Conservation (phyloP, 345 rosid species). For the Luvunga scandens region DNA sequence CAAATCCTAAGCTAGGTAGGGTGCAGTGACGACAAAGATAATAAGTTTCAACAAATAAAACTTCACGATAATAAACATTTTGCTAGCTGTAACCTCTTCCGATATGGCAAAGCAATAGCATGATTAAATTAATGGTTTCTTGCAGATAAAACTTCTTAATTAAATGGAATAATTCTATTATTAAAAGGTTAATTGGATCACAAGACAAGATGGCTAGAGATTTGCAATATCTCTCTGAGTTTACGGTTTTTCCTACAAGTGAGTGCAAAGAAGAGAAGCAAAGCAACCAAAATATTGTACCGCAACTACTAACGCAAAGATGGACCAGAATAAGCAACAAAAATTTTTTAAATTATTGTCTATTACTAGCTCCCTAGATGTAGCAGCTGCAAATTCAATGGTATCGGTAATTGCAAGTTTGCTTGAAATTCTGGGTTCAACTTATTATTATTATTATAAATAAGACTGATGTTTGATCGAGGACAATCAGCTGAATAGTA, state of each 20-base stretch:
- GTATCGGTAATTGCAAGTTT: conserved; percentile 27
- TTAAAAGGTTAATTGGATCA: conserved; percentile 1
- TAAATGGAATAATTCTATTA: no score
- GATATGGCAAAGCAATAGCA: not conserved
- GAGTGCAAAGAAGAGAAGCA: conserved; percentile 3
- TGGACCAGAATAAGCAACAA: conserved; percentile 17
- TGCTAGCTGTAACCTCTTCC: not conserved
- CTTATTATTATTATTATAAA: not conserved
- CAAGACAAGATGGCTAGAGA: not conserved
- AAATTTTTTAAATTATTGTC: not conserved
- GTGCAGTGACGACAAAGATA: conserved; percentile 4
- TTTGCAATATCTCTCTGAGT: not conserved
- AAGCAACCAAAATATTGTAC: conserved; percentile 2
- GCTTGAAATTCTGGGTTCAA: conserved; percentile 30
- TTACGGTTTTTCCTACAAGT: not conserved
- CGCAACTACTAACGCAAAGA: not conserved
- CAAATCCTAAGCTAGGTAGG: conserved; percentile 23
- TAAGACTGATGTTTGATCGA: conserved; percentile 2
- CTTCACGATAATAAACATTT: not conserved
- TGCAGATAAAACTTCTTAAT: not conserved
- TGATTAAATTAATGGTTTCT: not conserved
- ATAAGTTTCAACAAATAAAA: not conserved
- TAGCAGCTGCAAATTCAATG: not conserved
- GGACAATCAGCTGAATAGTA: not conserved
- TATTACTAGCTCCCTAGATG: conserved; percentile 5